These are phyloP conservation scores for Drechmeria coniospora DNA, from an alignment of 2,329 filamentous ascomycete genomes.

Conservation along the genomic window DNA sequence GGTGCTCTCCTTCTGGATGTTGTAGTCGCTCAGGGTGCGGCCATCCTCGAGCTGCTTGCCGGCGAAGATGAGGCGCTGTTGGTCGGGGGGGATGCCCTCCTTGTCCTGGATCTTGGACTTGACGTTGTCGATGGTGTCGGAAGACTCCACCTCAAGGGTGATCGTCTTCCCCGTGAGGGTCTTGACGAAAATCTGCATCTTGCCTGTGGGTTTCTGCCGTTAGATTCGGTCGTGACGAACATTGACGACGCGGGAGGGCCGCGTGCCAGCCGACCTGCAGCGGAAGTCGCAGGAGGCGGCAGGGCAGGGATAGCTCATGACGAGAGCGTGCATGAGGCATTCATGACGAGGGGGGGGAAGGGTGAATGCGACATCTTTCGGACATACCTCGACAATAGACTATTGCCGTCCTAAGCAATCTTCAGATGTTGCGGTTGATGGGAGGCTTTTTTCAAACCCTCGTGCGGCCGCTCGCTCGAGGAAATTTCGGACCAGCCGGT, in stretches of 20 bases:
- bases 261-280: neutral
- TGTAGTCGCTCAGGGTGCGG: constrained; percentile 98
- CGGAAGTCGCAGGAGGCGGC: neutral
- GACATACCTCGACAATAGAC: constrained; percentile 48
- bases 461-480: no score
- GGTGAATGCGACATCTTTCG: constrained; percentile 30
- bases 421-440: constrained; percentile 33
- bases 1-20: constrained; percentile 99
- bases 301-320: constrained; percentile 13
- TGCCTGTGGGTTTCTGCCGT: constrained; percentile 37
- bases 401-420: constrained; percentile 50
- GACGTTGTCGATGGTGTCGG: constrained; percentile 99
- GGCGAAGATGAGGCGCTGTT: constrained; percentile 99
- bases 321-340: constrained; percentile 13
- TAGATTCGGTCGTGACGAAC: constrained; percentile 16
- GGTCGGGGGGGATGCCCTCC: constrained; percentile 98
- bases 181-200: constrained; percentile 68
- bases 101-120: constrained; percentile 99
- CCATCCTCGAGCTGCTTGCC: constrained; percentile 99
- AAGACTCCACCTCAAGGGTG: constrained; percentile 99
- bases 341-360: constrained; percentile 11
- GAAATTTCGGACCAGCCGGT: constrained; percentile 17
- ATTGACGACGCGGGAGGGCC: constrained; percentile 1
- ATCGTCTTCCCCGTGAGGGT: constrained; percentile 99
- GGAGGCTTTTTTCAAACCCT: constrained; percentile 8